Evolutionary conservation across 257 asterid species (phyloP).

Genomic region (Lycium barbarum): DNA sequence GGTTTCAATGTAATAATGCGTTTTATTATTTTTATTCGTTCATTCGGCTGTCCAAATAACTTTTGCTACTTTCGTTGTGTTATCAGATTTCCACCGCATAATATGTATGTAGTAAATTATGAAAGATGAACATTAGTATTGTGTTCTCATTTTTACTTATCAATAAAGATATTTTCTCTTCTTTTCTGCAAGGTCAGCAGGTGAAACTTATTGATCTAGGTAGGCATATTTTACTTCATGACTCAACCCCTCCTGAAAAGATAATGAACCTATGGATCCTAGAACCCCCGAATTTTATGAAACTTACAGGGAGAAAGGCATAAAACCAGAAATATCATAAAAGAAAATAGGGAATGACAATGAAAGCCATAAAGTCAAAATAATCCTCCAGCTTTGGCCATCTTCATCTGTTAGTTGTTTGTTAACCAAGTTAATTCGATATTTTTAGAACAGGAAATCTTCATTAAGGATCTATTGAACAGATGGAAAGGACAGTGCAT

Average conservation of each 20-base stretch:
- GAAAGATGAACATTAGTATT: slow-evolving; percentile 12
- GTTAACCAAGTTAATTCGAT: neutral
- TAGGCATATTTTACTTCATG: neutral
- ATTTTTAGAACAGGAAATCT: neutral
- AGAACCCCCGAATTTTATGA: neutral
- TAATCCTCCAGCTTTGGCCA: neutral
- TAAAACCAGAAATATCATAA: neutral
- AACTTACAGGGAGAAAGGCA: neutral
- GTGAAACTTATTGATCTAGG: neutral
- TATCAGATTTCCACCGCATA: slow-evolving; percentile 16
- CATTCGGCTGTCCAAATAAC: slow-evolving; percentile 21
- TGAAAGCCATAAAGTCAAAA: slow-evolving; percentile 17
- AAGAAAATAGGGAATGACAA: neutral
- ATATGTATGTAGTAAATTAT: slow-evolving; percentile 10
- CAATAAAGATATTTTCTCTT: neutral
- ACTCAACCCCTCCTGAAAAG: slow-evolving; percentile 1
- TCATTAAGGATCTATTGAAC: slow-evolving; percentile 11
- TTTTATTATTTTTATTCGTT: neutral
- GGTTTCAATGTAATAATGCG: slow-evolving; percentile 15
- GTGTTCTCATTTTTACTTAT: neutral
- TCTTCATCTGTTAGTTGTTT: slow-evolving; percentile 18
- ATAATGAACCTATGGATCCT: neutral
- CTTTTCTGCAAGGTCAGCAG: neutral
- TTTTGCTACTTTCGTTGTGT: neutral
- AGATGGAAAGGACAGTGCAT: neutral